Evolutionary conservation across 768 basidiomycete genomes (phyloP), one percentile per base, ranked within the genome.

Genomic region (Exidia glandulosa): DNA sequence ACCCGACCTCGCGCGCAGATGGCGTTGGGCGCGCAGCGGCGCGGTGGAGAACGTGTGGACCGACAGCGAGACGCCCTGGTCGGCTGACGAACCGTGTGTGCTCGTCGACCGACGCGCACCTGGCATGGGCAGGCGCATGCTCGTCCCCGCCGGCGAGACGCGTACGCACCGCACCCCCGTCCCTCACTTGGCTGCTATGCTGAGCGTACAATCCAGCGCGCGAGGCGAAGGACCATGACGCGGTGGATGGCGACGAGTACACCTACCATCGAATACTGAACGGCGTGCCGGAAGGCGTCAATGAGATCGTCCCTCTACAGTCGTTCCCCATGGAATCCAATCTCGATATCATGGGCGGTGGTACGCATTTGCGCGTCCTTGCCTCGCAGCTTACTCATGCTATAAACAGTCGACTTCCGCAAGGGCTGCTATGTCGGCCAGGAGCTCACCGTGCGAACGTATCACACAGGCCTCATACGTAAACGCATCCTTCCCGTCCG

Each of bases 351-450:
- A 97, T 97, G 89, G 93, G 94, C 56, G 95, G 84, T 67, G 75
- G 94, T 96, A 66, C 73, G 88, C 78, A 60, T 34, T 59, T 50
- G 34, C 16, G 34, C 34, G 34, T 16, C 16, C 34, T 19, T 37
- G 36, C 36, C 10, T 37, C 36, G 36, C 10, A 37, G 36, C 19
- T 19, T 37, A 10, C 19, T 37, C 36, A 58, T 62, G 54, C 63
- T 45, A 45, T 31, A 62, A 57, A 48, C 78, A 87, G 94, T 98
- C 69, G 93, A 97, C 72, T 97, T 96, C 71, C 78, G 90, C 60
- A 99, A 99, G 74, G 96, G 96, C 2, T 99, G 96, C 69, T 98
- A 97, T 68, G 87, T 98, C 4, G 96, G 96, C 9, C 96, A 99
- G 76, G 96, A 98, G 67, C 77, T 98, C 41, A 97, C 94, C 0